Base-by-base conservation (phyloP, 768 basidiomycete genomes). In the Naganishia antarctica region DNA sequence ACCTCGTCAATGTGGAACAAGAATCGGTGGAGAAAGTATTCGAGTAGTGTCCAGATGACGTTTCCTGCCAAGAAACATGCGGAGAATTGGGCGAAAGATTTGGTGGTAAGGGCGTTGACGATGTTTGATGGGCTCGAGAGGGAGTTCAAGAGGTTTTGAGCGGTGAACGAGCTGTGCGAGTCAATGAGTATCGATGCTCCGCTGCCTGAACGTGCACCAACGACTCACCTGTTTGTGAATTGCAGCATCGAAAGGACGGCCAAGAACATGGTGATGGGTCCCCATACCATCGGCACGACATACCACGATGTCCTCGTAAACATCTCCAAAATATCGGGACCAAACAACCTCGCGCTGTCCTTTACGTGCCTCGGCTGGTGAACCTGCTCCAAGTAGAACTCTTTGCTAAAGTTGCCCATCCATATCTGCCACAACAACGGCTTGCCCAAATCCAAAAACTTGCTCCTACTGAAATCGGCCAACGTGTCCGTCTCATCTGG, bases 351-450 rank as follows among this genome's bases (percentile, higher is more conserved):
- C 1, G 93, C 92, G 18, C 89, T 86, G 58, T 90, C 82, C 7
- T 84, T 78, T 59, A 93, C 78, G 76, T 93, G 93, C 45, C 96
- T 84, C 1, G 96, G 94, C 76, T 97, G 92, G 77, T 99, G 96
- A 0, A 99, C 90, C 77, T 99, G 96, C 71, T 90, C 84, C 53
- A 99, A 81, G 75, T 99, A 99, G 77, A 92, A 98, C 3, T 88
- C 84, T 81, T 99, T 99, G 74, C 89, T 90, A 73, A 89, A 96
- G 76, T 91, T 88, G 16, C 84, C 84, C 67, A 85, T 80, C 89
- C 88, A 92, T 66, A 99, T 84, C 78, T 99, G 96, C 64, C 76
- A 71, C 61, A 94, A 76, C 59, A 99, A 75, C 11, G 96, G 92
- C 74, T 86, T 85, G 66, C 85, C 82, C 23, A 99, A 83, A 76